These are phyloP conservation scores for Knufia petricola DNA, from an alignment of 2,329 filamentous ascomycete species.

Conservation along the genomic window DNA sequence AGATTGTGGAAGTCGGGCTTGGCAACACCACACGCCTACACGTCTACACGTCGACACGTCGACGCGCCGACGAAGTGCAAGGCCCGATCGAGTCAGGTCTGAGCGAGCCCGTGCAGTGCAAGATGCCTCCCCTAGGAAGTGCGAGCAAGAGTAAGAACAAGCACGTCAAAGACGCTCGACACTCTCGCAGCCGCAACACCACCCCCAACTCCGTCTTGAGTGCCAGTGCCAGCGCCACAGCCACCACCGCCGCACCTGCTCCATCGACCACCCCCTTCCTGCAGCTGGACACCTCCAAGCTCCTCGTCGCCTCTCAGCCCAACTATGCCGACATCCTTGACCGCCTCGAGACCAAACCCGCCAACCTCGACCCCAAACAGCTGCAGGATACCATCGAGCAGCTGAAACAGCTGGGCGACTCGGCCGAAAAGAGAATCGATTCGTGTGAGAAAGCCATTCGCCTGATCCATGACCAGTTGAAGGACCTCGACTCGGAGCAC, in stretches of 20 bases:
- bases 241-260: conserved; percentile 29
- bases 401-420: conserved; percentile 47
- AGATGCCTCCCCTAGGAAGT: conserved; percentile 32
- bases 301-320: conserved; percentile 38
- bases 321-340: conserved; percentile 52
- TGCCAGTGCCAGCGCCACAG: conserved; percentile 32
- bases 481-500: conserved; percentile 46
- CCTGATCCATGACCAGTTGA: conserved; percentile 48
- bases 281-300: conserved; percentile 41
- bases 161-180: conserved; percentile 39
- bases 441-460: conserved; percentile 51
- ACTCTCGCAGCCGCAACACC: conserved; percentile 52
- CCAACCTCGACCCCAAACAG: conserved; percentile 39
- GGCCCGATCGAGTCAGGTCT: not conserved
- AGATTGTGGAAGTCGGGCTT: too few relatives aligned
- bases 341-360: conserved; percentile 39
- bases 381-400: conserved; percentile 43
- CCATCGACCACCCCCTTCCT: conserved; percentile 43
- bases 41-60: too few relatives aligned
- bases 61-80: too few relatives aligned
- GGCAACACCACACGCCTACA: too few relatives aligned
- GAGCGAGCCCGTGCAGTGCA: not conserved
- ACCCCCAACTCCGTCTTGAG: conserved; percentile 50
- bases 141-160: conserved; percentile 45
- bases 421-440: conserved; percentile 48